Percentiles rank a stretch among this genome's conserved stretches.
phyloP scores from a whole-genome alignment of 768 basidiomycete species.

The Boletus vinaceobasis region DNA sequence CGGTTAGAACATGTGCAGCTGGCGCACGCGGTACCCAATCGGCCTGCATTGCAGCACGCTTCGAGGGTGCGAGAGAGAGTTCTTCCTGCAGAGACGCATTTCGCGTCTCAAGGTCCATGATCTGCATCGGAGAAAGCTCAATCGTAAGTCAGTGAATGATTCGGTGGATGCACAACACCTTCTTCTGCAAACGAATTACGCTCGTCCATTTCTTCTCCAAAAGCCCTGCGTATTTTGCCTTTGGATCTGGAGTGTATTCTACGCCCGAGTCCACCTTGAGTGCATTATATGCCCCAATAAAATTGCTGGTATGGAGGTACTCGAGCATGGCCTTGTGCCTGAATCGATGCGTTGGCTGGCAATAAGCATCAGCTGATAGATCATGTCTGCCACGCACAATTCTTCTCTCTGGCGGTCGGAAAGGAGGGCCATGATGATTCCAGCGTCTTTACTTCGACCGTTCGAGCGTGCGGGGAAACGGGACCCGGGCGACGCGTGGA shows the following conservation, averaged over 20 bases:
- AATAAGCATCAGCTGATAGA: slow-evolving; percentile 7
- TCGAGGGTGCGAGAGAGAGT: slow-evolving; percentile 46
- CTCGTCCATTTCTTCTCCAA: slow-evolving; percentile 98
- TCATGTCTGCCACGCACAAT: slow-evolving; percentile 35
- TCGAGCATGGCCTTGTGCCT: slow-evolving; percentile 82
- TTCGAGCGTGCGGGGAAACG: background rate
- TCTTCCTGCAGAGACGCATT: slow-evolving; percentile 78
- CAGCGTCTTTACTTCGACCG: slow-evolving; percentile 6
- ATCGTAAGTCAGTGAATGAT: slow-evolving; percentile 4
- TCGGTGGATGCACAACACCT: slow-evolving; percentile 45
- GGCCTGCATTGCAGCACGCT: slow-evolving; percentile 56
- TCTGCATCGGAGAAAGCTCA: slow-evolving; percentile 44
- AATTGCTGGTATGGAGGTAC: slow-evolving; percentile 67
- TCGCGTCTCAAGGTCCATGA: slow-evolving; percentile 91
- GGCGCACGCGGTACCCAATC: slow-evolving; percentile 91
- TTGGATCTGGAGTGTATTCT: slow-evolving; percentile 78
- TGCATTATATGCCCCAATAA: slow-evolving; percentile 58
- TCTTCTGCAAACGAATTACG: slow-evolving; percentile 93
- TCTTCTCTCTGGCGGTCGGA: slow-evolving; percentile 47
- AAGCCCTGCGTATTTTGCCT: slow-evolving; percentile 80
- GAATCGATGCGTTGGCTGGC: slow-evolving; percentile 14
- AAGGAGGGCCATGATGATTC: slow-evolving; percentile 37
- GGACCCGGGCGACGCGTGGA: slow-evolving; percentile 8
- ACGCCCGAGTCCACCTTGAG: slow-evolving; percentile 51
- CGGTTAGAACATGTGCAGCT: slow-evolving; percentile 71